Evolutionary conservation across 495 filamentous ascomycete genomes (phyloP).

Genomic region (Xylaria scruposa): DNA sequence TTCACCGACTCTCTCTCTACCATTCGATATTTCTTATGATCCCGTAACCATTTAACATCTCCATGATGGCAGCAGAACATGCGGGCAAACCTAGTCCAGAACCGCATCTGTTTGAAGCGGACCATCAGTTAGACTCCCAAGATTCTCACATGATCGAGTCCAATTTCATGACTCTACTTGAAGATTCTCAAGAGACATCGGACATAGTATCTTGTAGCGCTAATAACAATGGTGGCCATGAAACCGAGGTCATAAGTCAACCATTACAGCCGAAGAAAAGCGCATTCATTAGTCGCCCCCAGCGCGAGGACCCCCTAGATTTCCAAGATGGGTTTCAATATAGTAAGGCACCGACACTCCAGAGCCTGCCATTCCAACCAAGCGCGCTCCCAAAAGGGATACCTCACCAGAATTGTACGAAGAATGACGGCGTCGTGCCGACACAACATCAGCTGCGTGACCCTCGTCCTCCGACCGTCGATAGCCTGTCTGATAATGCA

Average conservation of each 20-base stretch:
- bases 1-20: not conserved
- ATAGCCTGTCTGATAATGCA: not conserved
- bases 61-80: conserved; percentile 1
- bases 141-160: not conserved
- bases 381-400: not conserved
- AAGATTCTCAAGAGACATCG: conserved; percentile 7
- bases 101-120: not conserved
- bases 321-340: conserved; percentile 23
- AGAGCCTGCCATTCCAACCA: not conserved
- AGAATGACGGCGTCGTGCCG: not conserved
- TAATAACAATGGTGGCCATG: not conserved
- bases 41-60: too few species aligned
- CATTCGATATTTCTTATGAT: not conserved
- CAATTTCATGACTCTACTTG: not conserved
- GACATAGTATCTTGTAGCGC: not conserved
- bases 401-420: not conserved
- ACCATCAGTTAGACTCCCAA: not conserved
- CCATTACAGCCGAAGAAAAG: not conserved
- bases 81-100: not conserved
- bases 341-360: conserved; percentile 15
- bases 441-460: not conserved
- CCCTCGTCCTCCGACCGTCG: too few species aligned
- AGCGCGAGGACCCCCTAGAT: conserved; percentile 6
- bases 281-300: conserved; percentile 17
- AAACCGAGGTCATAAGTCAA: not conserved